Evolutionary conservation across 495 filamentous ascomycete genomes (phyloP).

Genomic region (Penicillium arizonense): DNA sequence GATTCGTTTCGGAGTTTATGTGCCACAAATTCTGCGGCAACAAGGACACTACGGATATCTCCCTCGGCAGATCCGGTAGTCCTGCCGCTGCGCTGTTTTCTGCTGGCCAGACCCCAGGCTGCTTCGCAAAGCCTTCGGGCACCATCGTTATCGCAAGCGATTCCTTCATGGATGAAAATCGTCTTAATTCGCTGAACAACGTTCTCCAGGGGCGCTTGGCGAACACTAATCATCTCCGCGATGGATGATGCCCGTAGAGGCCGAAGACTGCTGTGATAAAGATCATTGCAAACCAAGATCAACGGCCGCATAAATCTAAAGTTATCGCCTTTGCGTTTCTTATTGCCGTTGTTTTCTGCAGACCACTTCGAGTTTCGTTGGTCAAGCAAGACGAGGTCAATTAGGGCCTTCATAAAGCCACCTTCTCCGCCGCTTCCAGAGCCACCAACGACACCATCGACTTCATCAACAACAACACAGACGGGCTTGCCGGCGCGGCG

Average conservation of each 20-base stretch:
- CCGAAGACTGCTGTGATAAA: slow-evolving; percentile 88
- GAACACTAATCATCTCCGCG: slow-evolving; percentile 90
- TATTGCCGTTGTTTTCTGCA: slow-evolving; percentile 35
- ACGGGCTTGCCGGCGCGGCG: slow-evolving; percentile 80
- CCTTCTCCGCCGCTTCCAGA: slow-evolving; percentile 69
- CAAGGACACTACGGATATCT: slow-evolving; percentile 88
- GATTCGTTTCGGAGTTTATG: slow-evolving; percentile 64
- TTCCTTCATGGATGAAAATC: slow-evolving; percentile 83
- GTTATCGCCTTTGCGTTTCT: slow-evolving; percentile 69
- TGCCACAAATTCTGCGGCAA: slow-evolving; percentile 93
- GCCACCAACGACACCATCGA: slow-evolving; percentile 86
- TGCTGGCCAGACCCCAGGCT: slow-evolving; percentile 78
- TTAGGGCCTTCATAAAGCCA: slow-evolving; percentile 91
- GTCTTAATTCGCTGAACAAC: slow-evolving; percentile 78
- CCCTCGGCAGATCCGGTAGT: slow-evolving; percentile 68
- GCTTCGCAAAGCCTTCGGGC: slow-evolving; percentile 88
- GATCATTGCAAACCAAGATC: slow-evolving; percentile 94
- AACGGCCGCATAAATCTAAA: slow-evolving; percentile 85
- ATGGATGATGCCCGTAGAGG: slow-evolving; percentile 75
- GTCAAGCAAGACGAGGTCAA: slow-evolving; percentile 82
- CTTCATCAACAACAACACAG: slow-evolving; percentile 93
- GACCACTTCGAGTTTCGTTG: slow-evolving; percentile 67
- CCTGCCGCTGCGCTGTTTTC: slow-evolving; percentile 54
- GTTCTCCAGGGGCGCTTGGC: slow-evolving; percentile 82
- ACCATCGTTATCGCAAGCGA: slow-evolving; percentile 81